Evolutionary conservation across 345 rosid genomes (phyloP), one percentile per base, ranked within the genome.

Genomic region (Limnanthes douglasii): DNA sequence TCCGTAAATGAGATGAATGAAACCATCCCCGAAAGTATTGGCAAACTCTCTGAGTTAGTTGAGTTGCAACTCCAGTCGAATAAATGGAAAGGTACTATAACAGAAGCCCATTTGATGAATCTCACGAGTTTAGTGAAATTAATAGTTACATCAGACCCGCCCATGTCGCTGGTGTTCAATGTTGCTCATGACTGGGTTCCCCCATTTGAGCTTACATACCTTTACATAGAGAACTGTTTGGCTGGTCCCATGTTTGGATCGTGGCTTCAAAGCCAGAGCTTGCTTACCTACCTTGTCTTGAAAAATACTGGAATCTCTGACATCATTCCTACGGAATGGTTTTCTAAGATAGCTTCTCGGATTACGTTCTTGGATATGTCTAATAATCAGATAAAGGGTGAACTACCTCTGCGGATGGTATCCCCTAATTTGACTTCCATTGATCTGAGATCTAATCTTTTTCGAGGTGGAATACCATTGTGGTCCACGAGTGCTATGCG

Each of bases 221-320:
- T 67, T 18, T 54, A 54, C 25, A 15, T 67, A 5, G 53, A 62
- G 20, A 60, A 63, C 31, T 62, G 69, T 30, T 34, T 28, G 15
- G 38, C 51, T 5, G 66, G 69, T 42, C 69, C 69, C 21, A 16
- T 16, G 3, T 67, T 67, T 43, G 66, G 69, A 1, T 22, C 29
- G 18, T 67, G 73, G 73, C 63, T 67, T 3, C 30, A 26, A 11
- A 26, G 4, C 10, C 30, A 26, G n/a, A 3, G n/a, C 30, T 26
- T 26, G 30, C 30, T 26, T 11, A 26, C 8, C 10, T 26, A 2
- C n/a, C n/a, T 26, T 26, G 30, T 26, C 8, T 11, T 26, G 8
- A 3, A 26, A 26, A 26, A 26, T 26, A 26, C 30, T 3, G 30
- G 30, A 26, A 3, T 26, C 8, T 3, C 30, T 7, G 30, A 26